phyloP scores from a whole-genome alignment of 1,284 basidiomycete genomes.

The Boletus smithii region DNA sequence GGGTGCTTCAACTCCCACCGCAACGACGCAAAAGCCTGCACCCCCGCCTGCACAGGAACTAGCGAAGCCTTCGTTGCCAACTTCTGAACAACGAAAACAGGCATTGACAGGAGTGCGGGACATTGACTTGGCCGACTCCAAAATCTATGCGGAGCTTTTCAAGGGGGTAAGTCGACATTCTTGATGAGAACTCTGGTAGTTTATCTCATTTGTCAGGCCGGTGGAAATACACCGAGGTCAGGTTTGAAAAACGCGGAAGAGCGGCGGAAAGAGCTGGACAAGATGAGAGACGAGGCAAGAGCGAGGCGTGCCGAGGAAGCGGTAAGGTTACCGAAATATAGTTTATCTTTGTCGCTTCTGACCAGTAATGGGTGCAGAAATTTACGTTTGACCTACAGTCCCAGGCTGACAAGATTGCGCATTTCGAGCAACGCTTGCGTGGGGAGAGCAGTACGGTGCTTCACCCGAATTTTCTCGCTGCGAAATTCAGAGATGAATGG shows the following conservation, averaged over 20 bases:
- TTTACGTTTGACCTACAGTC: constrained; percentile 66
- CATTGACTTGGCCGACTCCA: constrained; percentile 59
- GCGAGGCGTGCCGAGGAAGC: constrained; percentile 53
- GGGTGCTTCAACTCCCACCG: constrained; percentile 29
- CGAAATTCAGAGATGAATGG: constrained; percentile 51
- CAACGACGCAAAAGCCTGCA: constrained; percentile 31
- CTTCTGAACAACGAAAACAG: constrained; percentile 38
- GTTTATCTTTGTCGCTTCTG: constrained; percentile 1
- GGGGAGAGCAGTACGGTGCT: constrained; percentile 49
- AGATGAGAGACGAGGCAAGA: constrained; percentile 67
- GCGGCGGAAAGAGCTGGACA: constrained; percentile 62
- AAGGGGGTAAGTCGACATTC: constrained; percentile 47
- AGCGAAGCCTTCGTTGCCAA: constrained; percentile 23
- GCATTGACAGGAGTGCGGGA: constrained; percentile 47
- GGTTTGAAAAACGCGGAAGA: constrained; percentile 68
- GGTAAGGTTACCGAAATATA: constrained; percentile 37
- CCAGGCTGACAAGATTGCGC: constrained; percentile 62
- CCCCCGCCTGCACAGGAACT: constrained; percentile 22
- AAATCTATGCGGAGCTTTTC: constrained; percentile 64
- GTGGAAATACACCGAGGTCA: constrained; percentile 54
- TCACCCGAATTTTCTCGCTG: constrained; percentile 66
- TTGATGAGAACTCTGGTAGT: constrained; percentile 1
- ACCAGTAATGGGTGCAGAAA: constrained; percentile 40
- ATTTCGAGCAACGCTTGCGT: constrained; percentile 59
- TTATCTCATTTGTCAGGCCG: constrained; percentile 32